Percentiles rank a stretch among this genome's conserved stretches.
phyloP scores from a whole-genome alignment of 495 filamentous ascomycete genomes.

The Chaetomium cochliodes region DNA sequence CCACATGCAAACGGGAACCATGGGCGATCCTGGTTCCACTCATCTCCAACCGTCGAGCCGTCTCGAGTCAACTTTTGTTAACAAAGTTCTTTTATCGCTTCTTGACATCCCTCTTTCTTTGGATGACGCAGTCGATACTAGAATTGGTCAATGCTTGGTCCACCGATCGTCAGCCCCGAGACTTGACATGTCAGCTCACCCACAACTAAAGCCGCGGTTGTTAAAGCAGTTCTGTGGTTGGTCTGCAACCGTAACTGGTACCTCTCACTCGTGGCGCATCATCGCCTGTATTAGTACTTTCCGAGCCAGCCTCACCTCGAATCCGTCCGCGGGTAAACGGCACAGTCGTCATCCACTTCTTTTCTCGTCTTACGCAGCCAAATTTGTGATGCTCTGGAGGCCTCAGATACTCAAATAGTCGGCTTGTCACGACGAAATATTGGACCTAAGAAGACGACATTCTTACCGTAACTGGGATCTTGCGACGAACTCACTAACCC shows the following conservation, averaged over 20 bases:
- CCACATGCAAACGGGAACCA: neutral
- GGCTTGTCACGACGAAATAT: neutral
- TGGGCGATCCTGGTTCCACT: neutral
- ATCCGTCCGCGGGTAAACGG: neutral
- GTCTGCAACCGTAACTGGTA: too few species aligned
- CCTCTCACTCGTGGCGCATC: neutral
- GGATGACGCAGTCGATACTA: conserved; percentile 12
- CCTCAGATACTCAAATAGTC: neutral
- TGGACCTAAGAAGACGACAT: neutral
- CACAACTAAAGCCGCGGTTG: neutral
- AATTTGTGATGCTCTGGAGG: neutral
- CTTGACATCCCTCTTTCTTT: neutral
- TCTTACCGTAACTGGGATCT: neutral
- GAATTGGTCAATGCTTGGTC: neutral
- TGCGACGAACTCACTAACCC: neutral
- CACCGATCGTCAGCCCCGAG: conserved; percentile 4
- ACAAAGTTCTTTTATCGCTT: neutral
- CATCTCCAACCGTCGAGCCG: neutral
- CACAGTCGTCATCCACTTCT: neutral
- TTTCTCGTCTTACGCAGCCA: neutral
- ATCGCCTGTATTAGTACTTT: neutral
- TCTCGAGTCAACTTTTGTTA: too few species aligned
- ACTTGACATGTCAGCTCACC: neutral
- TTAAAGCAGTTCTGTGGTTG: neutral
- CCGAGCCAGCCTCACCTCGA: neutral